Conservation (phyloP, 306 rosid species). For the Medicago lupulina region DNA sequence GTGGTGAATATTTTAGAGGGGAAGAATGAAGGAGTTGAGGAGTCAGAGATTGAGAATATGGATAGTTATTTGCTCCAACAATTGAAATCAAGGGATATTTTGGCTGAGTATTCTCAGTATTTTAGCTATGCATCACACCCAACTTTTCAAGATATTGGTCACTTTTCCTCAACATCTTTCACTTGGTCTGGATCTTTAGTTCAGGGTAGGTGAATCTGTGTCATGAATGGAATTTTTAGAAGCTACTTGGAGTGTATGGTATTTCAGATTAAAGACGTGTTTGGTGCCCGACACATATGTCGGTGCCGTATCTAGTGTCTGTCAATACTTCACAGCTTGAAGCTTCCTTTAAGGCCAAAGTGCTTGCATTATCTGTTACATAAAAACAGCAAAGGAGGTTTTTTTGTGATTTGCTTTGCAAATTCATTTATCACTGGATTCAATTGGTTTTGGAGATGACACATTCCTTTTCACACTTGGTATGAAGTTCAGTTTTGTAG, state of each 20-base stretch:
- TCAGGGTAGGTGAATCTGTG: slow-evolving; percentile 61
- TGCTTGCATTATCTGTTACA: neutral
- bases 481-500: neutral
- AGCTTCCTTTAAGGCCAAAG: neutral
- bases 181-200: slow-evolving; percentile 53
- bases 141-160: slow-evolving; percentile 65
- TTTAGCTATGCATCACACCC: slow-evolving; percentile 63
- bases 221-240: neutral
- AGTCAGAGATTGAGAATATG: slow-evolving; percentile 57
- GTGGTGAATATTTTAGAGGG: slow-evolving; percentile 72
- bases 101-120: slow-evolving; percentile 50
- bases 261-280: neutral
- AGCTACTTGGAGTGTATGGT: neutral
- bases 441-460: slow-evolving; percentile 2
- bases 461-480: neutral
- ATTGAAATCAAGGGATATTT: slow-evolving; percentile 53
- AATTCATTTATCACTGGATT: neutral
- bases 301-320: neutral
- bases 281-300: neutral
- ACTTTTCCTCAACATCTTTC: slow-evolving; percentile 58
- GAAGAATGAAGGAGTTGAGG: slow-evolving; percentile 47
- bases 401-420: neutral
- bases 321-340: neutral
- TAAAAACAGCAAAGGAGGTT: slow-evolving; percentile 1
- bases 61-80: slow-evolving; percentile 55